Evolutionary conservation across 2,329 filamentous ascomycete species (phyloP), one percentile per base, ranked within the genome.

Genomic region (Zymoseptoria passerinii): DNA sequence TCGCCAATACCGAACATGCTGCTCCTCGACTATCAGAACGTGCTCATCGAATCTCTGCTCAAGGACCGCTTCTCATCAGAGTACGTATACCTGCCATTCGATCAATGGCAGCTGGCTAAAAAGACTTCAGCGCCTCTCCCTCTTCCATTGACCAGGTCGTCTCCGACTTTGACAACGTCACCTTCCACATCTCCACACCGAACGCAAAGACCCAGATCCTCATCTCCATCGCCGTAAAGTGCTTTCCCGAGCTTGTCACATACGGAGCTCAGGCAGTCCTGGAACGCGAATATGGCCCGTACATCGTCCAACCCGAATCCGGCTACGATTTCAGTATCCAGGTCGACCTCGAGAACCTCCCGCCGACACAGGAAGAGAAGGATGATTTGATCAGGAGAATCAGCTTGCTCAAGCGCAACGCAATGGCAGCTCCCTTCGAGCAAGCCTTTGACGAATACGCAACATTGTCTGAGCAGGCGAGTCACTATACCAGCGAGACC

Each of bases 11-110:
- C 73, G n/a, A 74, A 66, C 64, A 87, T 87, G 94, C 86, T 99
- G 79, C 87, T 99, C 68, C 86, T 99, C 74, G 95, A 99, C 78
- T 99, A 99, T 72, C 94, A 99, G 75, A 99, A 99, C 77, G 90
- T 95, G 54, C 83, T 99, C 73, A 95, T 99, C 69, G 91, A 97
- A 80, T 92, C 92, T 69, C 85, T 99, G 67, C 84, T 99, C 66
- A 95, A 87, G 68, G 95, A 99, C 80, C 84, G 94, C 71, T 95
- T 99, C 79, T 89, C 65, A 27, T 63, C 63, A 55, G 64, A 67
- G 66, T 66, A 66, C 44, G 63, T 52, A 56, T 70, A 52, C 49
- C 48, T 16, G 19, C n/a, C 28, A 9, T n/a, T n/a, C 18, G 44
- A 19, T 20, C 28, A 48, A 55, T 53, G 28, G 29, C 55, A 52